These are phyloP conservation scores for Ascochyta koolunga DNA, from an alignment of 2,329 filamentous ascomycete genomes.

Conservation along the genomic window DNA sequence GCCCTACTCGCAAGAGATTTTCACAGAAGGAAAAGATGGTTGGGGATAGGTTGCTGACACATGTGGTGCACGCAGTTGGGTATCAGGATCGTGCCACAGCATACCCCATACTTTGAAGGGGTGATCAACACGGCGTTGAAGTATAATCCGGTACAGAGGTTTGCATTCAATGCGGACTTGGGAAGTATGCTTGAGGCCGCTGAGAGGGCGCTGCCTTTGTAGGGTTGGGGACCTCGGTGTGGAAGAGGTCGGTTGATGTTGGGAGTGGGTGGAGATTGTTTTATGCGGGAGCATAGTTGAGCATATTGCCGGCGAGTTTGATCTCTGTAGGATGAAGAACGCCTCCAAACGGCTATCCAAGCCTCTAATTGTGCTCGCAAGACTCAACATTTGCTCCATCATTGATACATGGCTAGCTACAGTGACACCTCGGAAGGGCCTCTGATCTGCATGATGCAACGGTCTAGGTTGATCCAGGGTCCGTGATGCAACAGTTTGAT, in stretches of 20 bases:
- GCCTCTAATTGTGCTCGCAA: not conserved
- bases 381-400: not conserved
- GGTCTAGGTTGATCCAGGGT: not conserved
- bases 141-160: slow-evolving; percentile 7
- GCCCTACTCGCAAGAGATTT: too few relatives aligned
- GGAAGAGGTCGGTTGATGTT: not conserved
- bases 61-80: not conserved
- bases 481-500: slow-evolving; percentile 1
- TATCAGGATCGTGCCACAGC: slow-evolving; percentile 1
- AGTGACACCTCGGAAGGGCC: not conserved
- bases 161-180: slow-evolving; percentile 4
- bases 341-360: not conserved
- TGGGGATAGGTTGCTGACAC: not conserved
- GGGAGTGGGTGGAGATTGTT: not conserved
- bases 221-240: not conserved
- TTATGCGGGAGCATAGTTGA: not conserved
- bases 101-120: slow-evolving; percentile 7
- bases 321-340: too few relatives aligned
- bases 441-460: slow-evolving; percentile 4
- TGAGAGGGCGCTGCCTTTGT: slow-evolving; percentile 2
- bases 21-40: too few relatives aligned
- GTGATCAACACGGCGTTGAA: slow-evolving; percentile 5
- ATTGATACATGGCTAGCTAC: not conserved
- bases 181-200: slow-evolving; percentile 4
- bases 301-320: not conserved